These are phyloP conservation scores for Aspergillus fumigatus DNA, from an alignment of 2,329 filamentous ascomycete genomes.

Conservation along the genomic window DNA sequence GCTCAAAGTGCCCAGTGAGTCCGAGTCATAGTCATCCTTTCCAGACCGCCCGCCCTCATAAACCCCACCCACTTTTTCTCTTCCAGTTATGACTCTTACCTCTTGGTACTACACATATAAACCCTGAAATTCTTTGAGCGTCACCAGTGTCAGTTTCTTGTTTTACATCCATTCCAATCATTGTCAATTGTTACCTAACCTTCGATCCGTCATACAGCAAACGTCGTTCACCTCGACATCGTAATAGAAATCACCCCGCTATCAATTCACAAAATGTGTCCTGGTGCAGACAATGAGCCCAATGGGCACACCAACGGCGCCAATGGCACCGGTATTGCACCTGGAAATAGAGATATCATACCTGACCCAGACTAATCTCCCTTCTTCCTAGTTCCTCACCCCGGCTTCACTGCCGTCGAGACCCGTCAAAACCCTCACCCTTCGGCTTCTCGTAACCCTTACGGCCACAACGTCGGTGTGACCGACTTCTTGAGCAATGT, in stretches of 20 bases:
- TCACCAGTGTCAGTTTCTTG: slow-evolving; percentile 7
- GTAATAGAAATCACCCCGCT: slow-evolving; percentile 18
- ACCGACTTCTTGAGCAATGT: slow-evolving; percentile 73
- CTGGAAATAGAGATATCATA: neutral
- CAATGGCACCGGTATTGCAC: slow-evolving; percentile 18
- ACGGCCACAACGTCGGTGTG: slow-evolving; percentile 48
- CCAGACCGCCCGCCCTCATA: slow-evolving; percentile 26
- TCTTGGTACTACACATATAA: slow-evolving; percentile 20
- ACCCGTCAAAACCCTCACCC: slow-evolving; percentile 51
- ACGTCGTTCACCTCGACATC: slow-evolving; percentile 9
- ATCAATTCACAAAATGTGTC: slow-evolving; percentile 33
- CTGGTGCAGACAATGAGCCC: slow-evolving; percentile 39
- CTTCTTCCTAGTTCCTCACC: slow-evolving; percentile 30
- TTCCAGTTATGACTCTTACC: slow-evolving; percentile 28
- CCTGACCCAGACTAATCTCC: neutral
- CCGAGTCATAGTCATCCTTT: slow-evolving; percentile 4
- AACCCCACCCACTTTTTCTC: slow-evolving; percentile 22
- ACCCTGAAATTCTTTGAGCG: slow-evolving; percentile 12
- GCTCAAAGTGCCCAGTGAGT: slow-evolving; percentile 6
- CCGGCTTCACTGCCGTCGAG: slow-evolving; percentile 54
- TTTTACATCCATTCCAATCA: neutral
- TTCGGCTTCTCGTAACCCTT: slow-evolving; percentile 43
- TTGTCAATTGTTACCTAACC: slow-evolving; percentile 4
- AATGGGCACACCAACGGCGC: slow-evolving; percentile 43
- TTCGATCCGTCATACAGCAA: slow-evolving; percentile 3